Evolutionary conservation across 1,284 basidiomycete genomes (phyloP).

Genomic region (Porogramme epimiltina): DNA sequence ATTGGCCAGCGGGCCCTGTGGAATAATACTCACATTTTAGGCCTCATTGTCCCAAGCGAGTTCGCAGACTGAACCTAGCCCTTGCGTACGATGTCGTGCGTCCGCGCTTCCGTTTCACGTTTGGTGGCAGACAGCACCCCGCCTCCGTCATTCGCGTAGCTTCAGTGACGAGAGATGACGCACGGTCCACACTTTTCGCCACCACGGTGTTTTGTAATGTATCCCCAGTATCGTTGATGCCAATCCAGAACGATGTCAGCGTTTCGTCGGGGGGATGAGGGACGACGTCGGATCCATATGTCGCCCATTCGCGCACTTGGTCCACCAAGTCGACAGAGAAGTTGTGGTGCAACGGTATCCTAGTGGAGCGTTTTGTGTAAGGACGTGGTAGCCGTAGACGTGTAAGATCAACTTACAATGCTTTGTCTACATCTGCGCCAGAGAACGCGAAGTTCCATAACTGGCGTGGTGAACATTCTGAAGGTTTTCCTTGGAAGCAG

Average conservation of each 20-base stretch:
- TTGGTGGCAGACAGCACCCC: too few species aligned
- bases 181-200: too few species aligned
- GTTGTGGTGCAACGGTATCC: conserved; percentile 41
- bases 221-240: conserved; percentile 60
- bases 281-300: conserved; percentile 44
- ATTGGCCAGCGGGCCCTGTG: too few species aligned
- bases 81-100: too few species aligned
- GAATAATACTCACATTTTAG: too few species aligned
- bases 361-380: too few species aligned
- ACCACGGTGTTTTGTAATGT: conserved; percentile 47
- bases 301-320: conserved; percentile 50
- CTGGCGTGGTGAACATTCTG: conserved; percentile 44
- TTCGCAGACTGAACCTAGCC: too few species aligned
- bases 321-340: conserved; percentile 51
- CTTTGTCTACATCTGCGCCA: conserved; percentile 51
- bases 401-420: conserved; percentile 36
- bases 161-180: too few species aligned
- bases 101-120: too few species aligned
- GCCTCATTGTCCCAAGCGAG: too few species aligned
- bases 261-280: conserved; percentile 46
- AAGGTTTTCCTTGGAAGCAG: conserved; percentile 48
- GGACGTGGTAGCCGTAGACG: neutral
- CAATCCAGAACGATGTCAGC: conserved; percentile 58
- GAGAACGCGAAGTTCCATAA: conserved; percentile 62
- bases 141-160: too few species aligned